phyloP scores from a whole-genome alignment of 2,329 filamentous ascomycete genomes.

The Rosellinia necatrix region DNA sequence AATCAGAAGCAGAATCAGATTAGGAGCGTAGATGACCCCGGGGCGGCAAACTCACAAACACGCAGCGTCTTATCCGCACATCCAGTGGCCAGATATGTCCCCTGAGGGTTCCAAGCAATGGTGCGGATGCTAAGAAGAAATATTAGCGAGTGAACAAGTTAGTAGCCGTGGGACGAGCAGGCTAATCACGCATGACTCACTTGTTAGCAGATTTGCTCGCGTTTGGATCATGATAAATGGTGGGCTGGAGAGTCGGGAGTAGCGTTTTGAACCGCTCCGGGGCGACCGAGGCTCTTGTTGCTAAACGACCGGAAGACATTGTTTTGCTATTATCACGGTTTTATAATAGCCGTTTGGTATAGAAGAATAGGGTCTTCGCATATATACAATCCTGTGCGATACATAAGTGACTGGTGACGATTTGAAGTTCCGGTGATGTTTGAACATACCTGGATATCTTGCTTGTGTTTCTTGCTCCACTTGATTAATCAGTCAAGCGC shows the following conservation, averaged over 20 bases:
- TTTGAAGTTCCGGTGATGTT: no score
- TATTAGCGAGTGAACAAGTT: slow-evolving; percentile 1
- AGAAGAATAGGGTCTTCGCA: no score
- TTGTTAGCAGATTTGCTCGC: slow-evolving; percentile 37
- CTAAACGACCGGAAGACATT: slow-evolving; percentile 37
- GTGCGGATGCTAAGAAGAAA: slow-evolving; percentile 71
- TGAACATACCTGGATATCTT: no score
- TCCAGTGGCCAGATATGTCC: slow-evolving; percentile 82
- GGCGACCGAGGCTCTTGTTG: slow-evolving; percentile 38
- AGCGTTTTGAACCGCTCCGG: slow-evolving; percentile 42
- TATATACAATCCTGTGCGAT: background rate
- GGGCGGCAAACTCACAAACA: slow-evolving; percentile 61
- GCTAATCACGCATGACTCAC: no score
- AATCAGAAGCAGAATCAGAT: background rate
- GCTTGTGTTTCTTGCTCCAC: no score
- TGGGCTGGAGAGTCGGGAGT: slow-evolving; percentile 40
- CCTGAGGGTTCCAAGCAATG: slow-evolving; percentile 87
- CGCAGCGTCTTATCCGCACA: slow-evolving; percentile 71
- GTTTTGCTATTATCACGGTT: background rate
- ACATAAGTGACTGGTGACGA: no score
- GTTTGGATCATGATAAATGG: slow-evolving; percentile 41
- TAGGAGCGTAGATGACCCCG: background rate
- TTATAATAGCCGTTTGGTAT: background rate
- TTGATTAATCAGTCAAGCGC: no score
- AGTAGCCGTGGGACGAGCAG: no score